Evolutionary conservation across 768 basidiomycete species (phyloP), one percentile per base, ranked within the genome.

Genomic region (Trametes punicea): DNA sequence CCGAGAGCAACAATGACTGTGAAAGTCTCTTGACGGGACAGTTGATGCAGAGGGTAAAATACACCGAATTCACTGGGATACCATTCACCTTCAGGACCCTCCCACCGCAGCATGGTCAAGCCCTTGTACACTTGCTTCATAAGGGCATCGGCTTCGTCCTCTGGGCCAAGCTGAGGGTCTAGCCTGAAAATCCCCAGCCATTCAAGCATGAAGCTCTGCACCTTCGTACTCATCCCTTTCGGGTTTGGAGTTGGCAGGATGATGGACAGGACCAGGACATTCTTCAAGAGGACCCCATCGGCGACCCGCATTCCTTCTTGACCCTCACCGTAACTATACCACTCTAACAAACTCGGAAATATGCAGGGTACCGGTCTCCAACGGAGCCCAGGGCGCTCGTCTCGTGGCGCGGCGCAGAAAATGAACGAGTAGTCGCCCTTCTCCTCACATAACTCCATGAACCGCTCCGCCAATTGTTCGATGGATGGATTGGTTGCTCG

Each of bases 361-460:
- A 45, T 29, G 29, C 44, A 46, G 3, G 56, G 56, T n/a, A 46
- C 8, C 1, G 60, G 60, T 18, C 56, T 41, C 60, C 60, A 62
- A 13, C 47, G 46, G 16, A 42, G 16, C 2, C 60, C 56, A 2
- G 56, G 56, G 0, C 60, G 46, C 23, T 29, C 2, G 30, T 62
- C 60, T 23, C 60, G 51, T 13, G 51, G 41, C 4, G 42, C 42
- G 4, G 56, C 21, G 49, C 53, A 48, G 44, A 64, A 62, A 34
- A 64, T 57, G 56, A 62, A 64, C 7, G 64, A 65, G 36, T 62
- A 61, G 53, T 66, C 52, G n/a, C 61, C 57, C 44, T 66, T 62
- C 42, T 55, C 58, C 39, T 66, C 61, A 26, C 56, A 62, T 4
- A 56, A 18, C 27, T 48, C 47, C 59, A 62, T 62, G 46, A 60